phyloP scores from a whole-genome alignment of 2,329 filamentous ascomycete genomes.

The Trichophyton schoenleinii region DNA sequence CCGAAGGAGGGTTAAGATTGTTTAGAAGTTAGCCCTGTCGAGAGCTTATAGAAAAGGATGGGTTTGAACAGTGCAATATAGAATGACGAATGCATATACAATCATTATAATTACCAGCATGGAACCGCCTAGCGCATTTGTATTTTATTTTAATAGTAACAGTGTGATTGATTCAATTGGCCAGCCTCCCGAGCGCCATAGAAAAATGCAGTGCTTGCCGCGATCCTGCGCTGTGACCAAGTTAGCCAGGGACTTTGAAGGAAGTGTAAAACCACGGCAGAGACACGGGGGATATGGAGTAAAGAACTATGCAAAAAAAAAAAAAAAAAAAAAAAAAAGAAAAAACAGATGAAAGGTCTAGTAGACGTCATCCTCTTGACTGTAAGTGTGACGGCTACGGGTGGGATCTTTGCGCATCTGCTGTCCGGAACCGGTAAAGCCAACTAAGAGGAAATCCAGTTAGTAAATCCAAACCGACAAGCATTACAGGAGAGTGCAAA shows the following conservation, averaged over 20 bases:
- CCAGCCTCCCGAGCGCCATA: neutral
- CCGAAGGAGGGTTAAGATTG: conserved; percentile 23
- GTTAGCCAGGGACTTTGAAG: neutral
- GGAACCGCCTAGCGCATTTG: conserved; percentile 5
- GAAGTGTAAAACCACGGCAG: neutral
- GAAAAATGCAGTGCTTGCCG: neutral
- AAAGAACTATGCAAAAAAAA: neutral
- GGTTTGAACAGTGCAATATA: neutral
- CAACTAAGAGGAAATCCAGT: conserved; percentile 47
- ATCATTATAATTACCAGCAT: conserved; percentile 3
- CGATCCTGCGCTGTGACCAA: conserved; percentile 2
- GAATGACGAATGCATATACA: neutral
- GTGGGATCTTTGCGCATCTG: conserved; percentile 86
- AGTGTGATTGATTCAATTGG: neutral
- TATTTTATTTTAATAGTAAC: neutral
- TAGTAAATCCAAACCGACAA: conserved; percentile 4
- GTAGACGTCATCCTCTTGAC: conserved; percentile 57
- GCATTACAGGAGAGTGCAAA: conserved; percentile 8
- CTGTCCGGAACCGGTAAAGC: conserved; percentile 90
- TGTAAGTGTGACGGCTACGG: conserved; percentile 72
- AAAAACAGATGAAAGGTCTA: conserved; percentile 11
- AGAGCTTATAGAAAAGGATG: neutral
- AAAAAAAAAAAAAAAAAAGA: neutral
- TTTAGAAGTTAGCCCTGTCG: conserved; percentile 18
- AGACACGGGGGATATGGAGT: neutral